Evolutionary conservation across 1,284 basidiomycete genomes (phyloP).

Genomic region (Cutaneotrichosporon sp.): DNA sequence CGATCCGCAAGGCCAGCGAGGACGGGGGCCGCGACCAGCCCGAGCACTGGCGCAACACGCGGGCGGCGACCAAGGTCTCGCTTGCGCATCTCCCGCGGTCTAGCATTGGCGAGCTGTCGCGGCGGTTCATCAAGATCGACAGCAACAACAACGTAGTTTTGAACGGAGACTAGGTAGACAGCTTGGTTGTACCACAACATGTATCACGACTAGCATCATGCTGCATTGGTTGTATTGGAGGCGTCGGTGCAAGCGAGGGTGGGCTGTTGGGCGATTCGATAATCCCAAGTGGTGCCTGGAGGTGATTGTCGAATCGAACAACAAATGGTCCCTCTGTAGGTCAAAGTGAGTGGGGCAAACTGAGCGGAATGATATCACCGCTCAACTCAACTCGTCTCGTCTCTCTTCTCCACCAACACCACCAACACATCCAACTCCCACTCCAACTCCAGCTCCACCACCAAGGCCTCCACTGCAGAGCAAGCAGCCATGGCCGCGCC

Average conservation of each 20-base stretch:
- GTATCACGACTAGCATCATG: conserved; percentile 5
- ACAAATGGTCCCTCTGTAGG: not conserved
- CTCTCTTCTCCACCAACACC: not conserved
- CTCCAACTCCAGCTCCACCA: not conserved
- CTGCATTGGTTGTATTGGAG: not conserved
- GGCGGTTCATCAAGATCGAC: conserved; percentile 7
- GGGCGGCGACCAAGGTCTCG: conserved; percentile 77
- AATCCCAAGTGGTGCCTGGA: not conserved
- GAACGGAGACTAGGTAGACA: not conserved
- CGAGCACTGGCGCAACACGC: conserved; percentile 80
- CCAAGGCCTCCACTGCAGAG: not conserved
- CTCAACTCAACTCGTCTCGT: not conserved
- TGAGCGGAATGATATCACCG: conserved; percentile 1
- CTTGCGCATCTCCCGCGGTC: conserved; percentile 49
- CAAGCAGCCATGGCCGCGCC: conserved; percentile 73
- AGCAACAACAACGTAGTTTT: not conserved
- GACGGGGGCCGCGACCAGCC: conserved; percentile 53
- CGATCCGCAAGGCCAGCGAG: not conserved
- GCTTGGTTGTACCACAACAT: conserved; percentile 7
- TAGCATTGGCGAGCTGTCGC: conserved; percentile 13
- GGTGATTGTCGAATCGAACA: not conserved
- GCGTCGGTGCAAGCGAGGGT: not conserved
- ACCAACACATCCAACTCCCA: not conserved
- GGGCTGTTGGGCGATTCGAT: not conserved
- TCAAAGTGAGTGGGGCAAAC: not conserved